Evolutionary conservation across 257 asterid genomes (phyloP).

Genomic region (Misopates orontium): DNA sequence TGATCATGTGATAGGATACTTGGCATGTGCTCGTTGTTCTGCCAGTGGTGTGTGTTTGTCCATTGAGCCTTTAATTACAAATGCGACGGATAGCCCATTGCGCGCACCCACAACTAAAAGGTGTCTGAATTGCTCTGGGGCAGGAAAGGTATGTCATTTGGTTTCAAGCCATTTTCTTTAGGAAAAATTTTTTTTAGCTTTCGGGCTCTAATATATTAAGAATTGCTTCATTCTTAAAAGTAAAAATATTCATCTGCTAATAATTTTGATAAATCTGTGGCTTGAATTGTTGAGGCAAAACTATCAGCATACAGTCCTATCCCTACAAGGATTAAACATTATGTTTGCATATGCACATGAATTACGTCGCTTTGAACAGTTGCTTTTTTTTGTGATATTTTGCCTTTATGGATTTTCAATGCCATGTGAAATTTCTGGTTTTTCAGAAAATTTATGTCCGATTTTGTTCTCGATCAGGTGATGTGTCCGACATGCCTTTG

Average conservation of each 20-base stretch:
- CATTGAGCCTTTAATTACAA: conserved; percentile 52
- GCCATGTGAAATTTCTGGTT: neutral
- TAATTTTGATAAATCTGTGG: too few species aligned
- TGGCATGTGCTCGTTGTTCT: conserved; percentile 91
- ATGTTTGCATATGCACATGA: too few species aligned
- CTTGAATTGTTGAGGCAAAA: too few species aligned
- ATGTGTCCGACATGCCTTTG: conserved; percentile 96
- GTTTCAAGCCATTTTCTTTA: neutral
- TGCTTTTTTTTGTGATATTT: too few species aligned
- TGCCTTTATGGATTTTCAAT: neutral
- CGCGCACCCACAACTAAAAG: conserved; percentile 62
- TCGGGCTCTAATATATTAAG: too few species aligned
- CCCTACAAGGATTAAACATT: too few species aligned
- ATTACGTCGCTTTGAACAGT: too few species aligned
- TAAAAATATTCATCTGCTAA: too few species aligned
- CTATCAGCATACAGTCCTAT: too few species aligned
- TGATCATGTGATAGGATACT: conserved; percentile 54
- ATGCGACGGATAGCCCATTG: conserved; percentile 44
- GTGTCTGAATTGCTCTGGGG: conserved; percentile 84
- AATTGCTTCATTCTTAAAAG: too few species aligned
- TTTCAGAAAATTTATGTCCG: neutral
- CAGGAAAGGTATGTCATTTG: conserved; percentile 74
- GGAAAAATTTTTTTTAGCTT: neutral
- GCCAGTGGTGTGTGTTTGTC: conserved; percentile 77
- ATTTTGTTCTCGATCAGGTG: conserved; percentile 41